Conservation (phyloP, 1,284 basidiomycete species). For the Vanrija humicola region DNA sequence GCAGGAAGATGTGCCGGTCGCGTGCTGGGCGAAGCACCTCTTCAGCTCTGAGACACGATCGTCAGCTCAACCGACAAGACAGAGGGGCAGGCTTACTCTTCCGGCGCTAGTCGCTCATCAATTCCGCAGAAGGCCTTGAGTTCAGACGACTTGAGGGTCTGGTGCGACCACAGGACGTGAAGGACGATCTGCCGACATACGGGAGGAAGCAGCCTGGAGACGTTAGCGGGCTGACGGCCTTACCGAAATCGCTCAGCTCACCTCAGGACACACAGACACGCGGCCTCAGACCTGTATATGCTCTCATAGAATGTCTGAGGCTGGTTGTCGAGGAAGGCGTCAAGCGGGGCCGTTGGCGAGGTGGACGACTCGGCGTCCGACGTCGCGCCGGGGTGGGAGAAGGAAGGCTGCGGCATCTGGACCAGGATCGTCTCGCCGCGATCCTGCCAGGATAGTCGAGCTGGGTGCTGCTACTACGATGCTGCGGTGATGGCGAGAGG, state of each 20-base stretch:
- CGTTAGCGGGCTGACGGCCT: not conserved
- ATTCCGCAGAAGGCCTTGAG: slow-evolving; percentile 79
- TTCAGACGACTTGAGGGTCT: slow-evolving; percentile 63
- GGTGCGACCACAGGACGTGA: slow-evolving; percentile 87
- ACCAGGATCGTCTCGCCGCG: not conserved
- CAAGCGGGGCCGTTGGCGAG: slow-evolving; percentile 46
- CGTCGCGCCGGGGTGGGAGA: slow-evolving; percentile 24
- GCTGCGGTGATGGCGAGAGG: too few relatives aligned
- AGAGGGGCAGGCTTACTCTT: slow-evolving; percentile 19
- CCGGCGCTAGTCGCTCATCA: slow-evolving; percentile 39
- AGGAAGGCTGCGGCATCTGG: slow-evolving; percentile 39
- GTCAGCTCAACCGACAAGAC: not conserved
- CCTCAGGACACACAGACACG: slow-evolving; percentile 92
- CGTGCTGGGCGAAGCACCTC: slow-evolving; percentile 63
- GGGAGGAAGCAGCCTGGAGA: slow-evolving; percentile 69
- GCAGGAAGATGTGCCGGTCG: slow-evolving; percentile 68
- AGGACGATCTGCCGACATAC: slow-evolving; percentile 86
- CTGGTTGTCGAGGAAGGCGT: slow-evolving; percentile 77
- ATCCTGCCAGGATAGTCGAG: too few relatives aligned
- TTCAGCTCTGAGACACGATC: slow-evolving; percentile 57
- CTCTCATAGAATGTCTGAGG: slow-evolving; percentile 76
- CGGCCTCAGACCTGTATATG: slow-evolving; percentile 83
- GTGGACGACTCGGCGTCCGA: not conserved
- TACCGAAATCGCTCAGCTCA: too few relatives aligned
- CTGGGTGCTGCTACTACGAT: not conserved